Conservation (phyloP, 306 rosid species). For the Acacia melanoxylon region DNA sequence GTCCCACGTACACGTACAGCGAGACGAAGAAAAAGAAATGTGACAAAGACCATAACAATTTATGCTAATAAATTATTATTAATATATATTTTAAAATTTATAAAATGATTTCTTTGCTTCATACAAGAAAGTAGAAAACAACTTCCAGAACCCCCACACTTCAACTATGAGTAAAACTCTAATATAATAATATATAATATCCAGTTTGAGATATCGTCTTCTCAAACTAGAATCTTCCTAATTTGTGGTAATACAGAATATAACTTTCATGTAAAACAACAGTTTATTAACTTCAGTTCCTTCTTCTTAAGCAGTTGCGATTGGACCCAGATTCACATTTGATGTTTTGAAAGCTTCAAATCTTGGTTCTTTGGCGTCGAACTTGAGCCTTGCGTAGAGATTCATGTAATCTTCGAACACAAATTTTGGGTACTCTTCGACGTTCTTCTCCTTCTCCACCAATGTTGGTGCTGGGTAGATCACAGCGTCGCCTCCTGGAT, state of each 20-base stretch:
- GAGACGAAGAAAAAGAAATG: not conserved
- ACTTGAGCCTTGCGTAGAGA: slow-evolving; percentile 52
- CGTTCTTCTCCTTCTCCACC: slow-evolving; percentile 58
- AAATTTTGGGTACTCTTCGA: slow-evolving; percentile 54
- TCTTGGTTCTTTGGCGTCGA: slow-evolving; percentile 68
- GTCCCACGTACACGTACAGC: not conserved
- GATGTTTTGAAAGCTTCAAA: slow-evolving; percentile 60
- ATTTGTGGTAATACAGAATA: not conserved
- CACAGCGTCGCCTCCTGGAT: not conserved
- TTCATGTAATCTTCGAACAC: slow-evolving; percentile 74
- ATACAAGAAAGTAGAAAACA: not conserved
- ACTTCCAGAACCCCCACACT: not conserved
- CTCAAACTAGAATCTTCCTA: not conserved
- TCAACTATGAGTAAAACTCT: not conserved
- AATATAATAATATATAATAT: not conserved
- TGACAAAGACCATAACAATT: not conserved
- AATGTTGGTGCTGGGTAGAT: slow-evolving; percentile 14
- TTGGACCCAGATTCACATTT: slow-evolving; percentile 42
- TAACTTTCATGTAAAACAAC: not conserved
- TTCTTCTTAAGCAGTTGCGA: slow-evolving; percentile 44
- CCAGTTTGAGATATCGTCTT: not conserved
- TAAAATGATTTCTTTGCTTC: not conserved
- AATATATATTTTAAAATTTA: not conserved
- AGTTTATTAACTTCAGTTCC: not conserved
- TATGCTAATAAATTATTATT: not conserved